Evolutionary conservation across 352 stramenopile species (phyloP), one percentile per base, ranked within the genome.

Genomic region (Globisporangium spinosum): DNA sequence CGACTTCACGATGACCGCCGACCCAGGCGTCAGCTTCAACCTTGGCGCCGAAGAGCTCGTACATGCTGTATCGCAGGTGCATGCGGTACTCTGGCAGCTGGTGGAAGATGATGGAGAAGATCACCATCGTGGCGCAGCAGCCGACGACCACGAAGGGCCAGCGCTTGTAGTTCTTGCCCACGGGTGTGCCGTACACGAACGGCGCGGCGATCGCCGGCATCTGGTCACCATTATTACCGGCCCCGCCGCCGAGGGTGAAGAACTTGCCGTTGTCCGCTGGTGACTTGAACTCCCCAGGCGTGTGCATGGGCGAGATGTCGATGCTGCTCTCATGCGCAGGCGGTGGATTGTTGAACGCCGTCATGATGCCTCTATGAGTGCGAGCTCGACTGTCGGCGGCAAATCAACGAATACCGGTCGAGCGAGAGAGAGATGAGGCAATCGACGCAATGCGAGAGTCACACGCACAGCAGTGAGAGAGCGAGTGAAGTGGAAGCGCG

Each of bases 111-210:
- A 86, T 87, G 32, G 65, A 77, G 62, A 89, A 90, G 58, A 83
- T 27, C 35, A 89, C 81, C 61, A 91, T 9, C 3, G 69, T 25
- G 0, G 81, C 82, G 55, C 81, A 87, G 45, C 80, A 15, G 3
- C 55, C 69, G 23, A 94, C 86, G 32, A 83, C 73, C 13, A 83
- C 65, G 62, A 91, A 94, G 3, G 86, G 86, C 86, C 86, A 94
- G 59, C 73, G 75, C 76, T 94, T 94, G 77, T 93, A 91, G 54
- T 82, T 90, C 70, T 94, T 94, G 65, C 80, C 71, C 64, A 92
- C 69, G 17, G 86, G 86, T 35, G 86, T 94, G 57, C 79, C 79
- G 74, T 94, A 94, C 45, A 94, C 77, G 38, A 87, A 90, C 25
- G 81, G 83, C 65, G 81, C 87, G 5, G 82, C 82, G 20, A 90